Evolutionary conservation across 2,329 filamentous ascomycete genomes (phyloP).

Genomic region (Xylaria sp.): DNA sequence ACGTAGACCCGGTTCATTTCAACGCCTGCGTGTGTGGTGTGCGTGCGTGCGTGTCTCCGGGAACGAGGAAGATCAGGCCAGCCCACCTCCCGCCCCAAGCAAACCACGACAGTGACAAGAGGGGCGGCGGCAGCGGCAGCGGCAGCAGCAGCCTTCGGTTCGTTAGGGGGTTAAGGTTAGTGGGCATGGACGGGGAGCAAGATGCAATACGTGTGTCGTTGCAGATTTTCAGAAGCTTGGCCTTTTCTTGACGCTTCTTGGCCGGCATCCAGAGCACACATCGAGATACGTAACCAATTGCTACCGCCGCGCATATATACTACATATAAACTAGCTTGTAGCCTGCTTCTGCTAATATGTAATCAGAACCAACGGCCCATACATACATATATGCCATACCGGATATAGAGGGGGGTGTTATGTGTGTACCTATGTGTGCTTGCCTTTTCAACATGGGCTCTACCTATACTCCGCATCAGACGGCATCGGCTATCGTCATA

Average conservation of each 20-base stretch:
- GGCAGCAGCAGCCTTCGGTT: slow-evolving; percentile 10
- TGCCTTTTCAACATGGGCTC: not conserved
- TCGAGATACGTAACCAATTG: too few relatives aligned
- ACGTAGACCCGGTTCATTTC: not conserved
- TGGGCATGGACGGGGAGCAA: not conserved
- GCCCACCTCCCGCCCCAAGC: slow-evolving; percentile 17
- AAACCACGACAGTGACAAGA: too few relatives aligned
- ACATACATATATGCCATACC: too few relatives aligned
- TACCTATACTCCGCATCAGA: not conserved
- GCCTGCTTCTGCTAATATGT: not conserved
- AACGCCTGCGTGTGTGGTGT: too few relatives aligned
- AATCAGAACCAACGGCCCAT: too few relatives aligned
- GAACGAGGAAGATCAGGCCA: slow-evolving; percentile 23
- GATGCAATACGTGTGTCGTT: slow-evolving; percentile 5
- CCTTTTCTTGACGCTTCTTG: slow-evolving; percentile 26
- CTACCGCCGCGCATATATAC: too few relatives aligned
- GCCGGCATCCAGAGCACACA: slow-evolving; percentile 7
- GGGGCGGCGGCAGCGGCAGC: too few relatives aligned
- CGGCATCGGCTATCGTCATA: not conserved
- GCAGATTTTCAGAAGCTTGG: slow-evolving; percentile 19
- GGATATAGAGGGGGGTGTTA: not conserved
- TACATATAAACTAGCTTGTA: too few relatives aligned
- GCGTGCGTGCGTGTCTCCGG: not conserved
- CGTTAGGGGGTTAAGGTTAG: too few relatives aligned
- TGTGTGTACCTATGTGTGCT: too few relatives aligned